These are phyloP conservation scores for Urochloa ruziziensis DNA, from an alignment of 176 grass and related monocot genomes.

Conservation along the genomic window DNA sequence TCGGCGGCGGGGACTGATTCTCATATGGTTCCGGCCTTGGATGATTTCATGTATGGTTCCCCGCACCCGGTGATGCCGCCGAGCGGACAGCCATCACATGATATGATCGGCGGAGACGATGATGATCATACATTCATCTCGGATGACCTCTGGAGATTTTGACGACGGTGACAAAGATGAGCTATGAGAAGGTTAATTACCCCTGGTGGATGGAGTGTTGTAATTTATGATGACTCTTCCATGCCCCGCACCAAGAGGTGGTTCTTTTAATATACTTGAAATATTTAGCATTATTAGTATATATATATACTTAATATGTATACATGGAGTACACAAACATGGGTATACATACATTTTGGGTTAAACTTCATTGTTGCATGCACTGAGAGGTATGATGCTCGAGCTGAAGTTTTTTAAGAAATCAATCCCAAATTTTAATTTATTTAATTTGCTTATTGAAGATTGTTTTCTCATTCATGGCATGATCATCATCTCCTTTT, in stretches of 20 bases:
- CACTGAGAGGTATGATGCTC: not conserved
- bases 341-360: not conserved
- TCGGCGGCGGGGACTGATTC: not conserved
- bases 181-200: not conserved
- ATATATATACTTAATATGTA: not conserved
- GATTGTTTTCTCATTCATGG: not conserved
- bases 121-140: slow-evolving; percentile 36
- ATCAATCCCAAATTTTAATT: too few species aligned
- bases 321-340: not conserved
- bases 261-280: not conserved
- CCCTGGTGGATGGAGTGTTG: not conserved
- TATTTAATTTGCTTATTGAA: not conserved
- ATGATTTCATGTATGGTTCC: slow-evolving; percentile 45
- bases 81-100: not conserved
- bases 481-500: not conserved
- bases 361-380: not conserved
- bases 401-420: not conserved
- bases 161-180: not conserved
- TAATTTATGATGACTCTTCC: not conserved
- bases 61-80: not conserved
- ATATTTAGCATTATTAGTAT: not conserved
- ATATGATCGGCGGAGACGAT: not conserved
- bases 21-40: not conserved
- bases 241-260: not conserved
- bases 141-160: slow-evolving; percentile 42